A percentile compares a stretch with the other conserved stretches of the same genome.
Conservation (phyloP, 176 grass and related monocot species). For the Rhynchospora pubera region DNA sequence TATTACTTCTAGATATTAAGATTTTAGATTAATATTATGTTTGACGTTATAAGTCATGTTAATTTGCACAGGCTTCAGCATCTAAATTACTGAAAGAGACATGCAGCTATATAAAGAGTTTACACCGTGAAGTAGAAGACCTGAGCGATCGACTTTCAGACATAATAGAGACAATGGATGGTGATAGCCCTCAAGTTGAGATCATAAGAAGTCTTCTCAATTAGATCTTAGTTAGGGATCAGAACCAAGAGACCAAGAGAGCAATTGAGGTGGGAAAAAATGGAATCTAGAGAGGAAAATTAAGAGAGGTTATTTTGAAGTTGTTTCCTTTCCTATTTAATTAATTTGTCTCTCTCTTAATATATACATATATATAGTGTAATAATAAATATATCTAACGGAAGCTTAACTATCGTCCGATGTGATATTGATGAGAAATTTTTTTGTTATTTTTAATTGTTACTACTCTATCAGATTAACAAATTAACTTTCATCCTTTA, state of each 20-base stretch:
- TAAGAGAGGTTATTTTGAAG: not conserved
- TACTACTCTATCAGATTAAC: not conserved
- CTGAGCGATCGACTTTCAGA: slow-evolving; percentile 28
- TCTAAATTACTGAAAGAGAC: slow-evolving; percentile 33
- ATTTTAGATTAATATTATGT: not conserved
- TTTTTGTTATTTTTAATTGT: not conserved
- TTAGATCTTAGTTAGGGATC: slow-evolving; percentile 6
- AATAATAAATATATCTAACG: not conserved
- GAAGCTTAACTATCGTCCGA: not conserved
- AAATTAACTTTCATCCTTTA: not conserved
- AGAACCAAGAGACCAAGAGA: not conserved
- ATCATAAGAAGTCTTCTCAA: slow-evolving; percentile 34
- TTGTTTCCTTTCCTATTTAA: slow-evolving; percentile 3
- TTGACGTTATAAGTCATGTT: not conserved
- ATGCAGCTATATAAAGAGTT: slow-evolving; percentile 41
- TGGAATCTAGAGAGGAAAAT: not conserved
- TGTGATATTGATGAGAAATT: not conserved
- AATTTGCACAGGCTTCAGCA: slow-evolving; percentile 21
- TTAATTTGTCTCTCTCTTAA: not conserved
- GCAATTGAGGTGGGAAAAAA: not conserved
- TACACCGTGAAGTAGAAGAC: slow-evolving; percentile 28
- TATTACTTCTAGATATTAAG: not conserved
- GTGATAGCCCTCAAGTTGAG: slow-evolving; percentile 24
- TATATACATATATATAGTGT: not conserved
- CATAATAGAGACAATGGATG: slow-evolving; percentile 29